Percentiles rank a stretch among this genome's conserved stretches.
These are phyloP conservation scores for Populus hybrid DNA, from an alignment of 441 rosid genomes.

Conservation along the genomic window DNA sequence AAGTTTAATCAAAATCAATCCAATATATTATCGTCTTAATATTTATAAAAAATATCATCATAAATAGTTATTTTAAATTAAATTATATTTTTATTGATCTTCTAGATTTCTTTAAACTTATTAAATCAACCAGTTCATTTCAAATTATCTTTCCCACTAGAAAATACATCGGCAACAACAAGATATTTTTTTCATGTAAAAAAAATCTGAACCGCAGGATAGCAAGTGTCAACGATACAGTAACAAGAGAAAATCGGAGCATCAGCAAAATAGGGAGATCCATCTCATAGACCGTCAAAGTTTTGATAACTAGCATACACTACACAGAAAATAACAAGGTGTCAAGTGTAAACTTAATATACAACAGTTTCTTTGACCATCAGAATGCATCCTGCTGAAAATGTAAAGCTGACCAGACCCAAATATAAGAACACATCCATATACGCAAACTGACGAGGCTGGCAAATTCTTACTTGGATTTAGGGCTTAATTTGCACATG, in stretches of 20 bases:
- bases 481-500: slow-evolving; percentile 34
- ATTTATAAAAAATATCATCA: too few species aligned
- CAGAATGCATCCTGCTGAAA: not conserved
- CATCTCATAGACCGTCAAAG: not conserved
- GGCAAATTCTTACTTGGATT: slow-evolving; percentile 18
- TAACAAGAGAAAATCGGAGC: too few species aligned
- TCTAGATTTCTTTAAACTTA: too few species aligned
- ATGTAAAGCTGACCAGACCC: not conserved
- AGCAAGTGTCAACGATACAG: too few species aligned
- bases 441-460: slow-evolving; percentile 11
- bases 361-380: not conserved
- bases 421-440: not conserved
- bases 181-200: not conserved
- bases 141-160: too few species aligned
- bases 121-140: rapidly evolving
- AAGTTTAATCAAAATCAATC: too few species aligned
- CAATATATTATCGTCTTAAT: too few species aligned
- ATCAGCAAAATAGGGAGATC: too few species aligned
- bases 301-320: not conserved
- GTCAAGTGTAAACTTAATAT: not conserved
- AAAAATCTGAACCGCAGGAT: not conserved
- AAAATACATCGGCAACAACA: not conserved
- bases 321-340: too few species aligned
- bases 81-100: too few species aligned
- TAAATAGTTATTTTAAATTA: too few species aligned